These are phyloP conservation scores for Fusarium decemcellulare DNA, from an alignment of 2,329 filamentous ascomycete species.

Conservation along the genomic window DNA sequence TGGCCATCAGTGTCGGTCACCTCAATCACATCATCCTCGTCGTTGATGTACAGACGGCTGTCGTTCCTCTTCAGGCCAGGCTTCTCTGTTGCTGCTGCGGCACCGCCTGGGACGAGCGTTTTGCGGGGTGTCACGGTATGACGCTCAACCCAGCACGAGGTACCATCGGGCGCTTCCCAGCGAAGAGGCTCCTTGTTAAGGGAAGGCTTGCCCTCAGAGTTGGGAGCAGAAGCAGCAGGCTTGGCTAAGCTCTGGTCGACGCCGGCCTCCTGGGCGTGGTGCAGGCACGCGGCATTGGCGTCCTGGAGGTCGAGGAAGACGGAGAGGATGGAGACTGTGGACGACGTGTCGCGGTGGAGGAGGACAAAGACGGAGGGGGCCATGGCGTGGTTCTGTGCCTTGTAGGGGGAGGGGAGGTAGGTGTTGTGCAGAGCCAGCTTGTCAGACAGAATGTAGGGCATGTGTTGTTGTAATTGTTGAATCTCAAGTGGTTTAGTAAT, in stretches of 20 bases:
- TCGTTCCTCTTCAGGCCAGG: slow-evolving; percentile 40
- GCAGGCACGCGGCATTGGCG: slow-evolving; percentile 53
- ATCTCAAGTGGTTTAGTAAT: neutral
- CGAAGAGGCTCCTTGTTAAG: slow-evolving; percentile 47
- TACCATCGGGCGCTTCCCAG: slow-evolving; percentile 55
- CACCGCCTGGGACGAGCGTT: slow-evolving; percentile 9
- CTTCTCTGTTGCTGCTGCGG: slow-evolving; percentile 19
- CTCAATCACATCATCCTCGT: slow-evolving; percentile 47
- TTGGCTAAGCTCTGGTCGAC: slow-evolving; percentile 39
- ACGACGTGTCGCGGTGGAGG: slow-evolving; percentile 48
- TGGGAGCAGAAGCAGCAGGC: neutral
- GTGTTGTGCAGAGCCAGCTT: slow-evolving; percentile 7
- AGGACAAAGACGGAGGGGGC: slow-evolving; percentile 51
- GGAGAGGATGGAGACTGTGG: slow-evolving; percentile 47
- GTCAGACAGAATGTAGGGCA: slow-evolving; percentile 20
- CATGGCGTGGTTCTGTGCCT: slow-evolving; percentile 33
- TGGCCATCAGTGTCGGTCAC: slow-evolving; percentile 43
- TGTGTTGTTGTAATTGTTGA: neutral
- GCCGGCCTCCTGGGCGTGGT: slow-evolving; percentile 47
- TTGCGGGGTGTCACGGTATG: slow-evolving; percentile 48
- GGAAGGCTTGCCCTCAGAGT: slow-evolving; percentile 18
- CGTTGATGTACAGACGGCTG: slow-evolving; percentile 45
- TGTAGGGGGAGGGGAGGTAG: slow-evolving; percentile 23
- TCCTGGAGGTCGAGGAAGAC: slow-evolving; percentile 53
- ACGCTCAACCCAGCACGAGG: slow-evolving; percentile 55